Evolutionary conservation across 1,284 basidiomycete species (phyloP), one percentile per base, ranked within the genome.

Genomic region (Ganoderma resinaceum): DNA sequence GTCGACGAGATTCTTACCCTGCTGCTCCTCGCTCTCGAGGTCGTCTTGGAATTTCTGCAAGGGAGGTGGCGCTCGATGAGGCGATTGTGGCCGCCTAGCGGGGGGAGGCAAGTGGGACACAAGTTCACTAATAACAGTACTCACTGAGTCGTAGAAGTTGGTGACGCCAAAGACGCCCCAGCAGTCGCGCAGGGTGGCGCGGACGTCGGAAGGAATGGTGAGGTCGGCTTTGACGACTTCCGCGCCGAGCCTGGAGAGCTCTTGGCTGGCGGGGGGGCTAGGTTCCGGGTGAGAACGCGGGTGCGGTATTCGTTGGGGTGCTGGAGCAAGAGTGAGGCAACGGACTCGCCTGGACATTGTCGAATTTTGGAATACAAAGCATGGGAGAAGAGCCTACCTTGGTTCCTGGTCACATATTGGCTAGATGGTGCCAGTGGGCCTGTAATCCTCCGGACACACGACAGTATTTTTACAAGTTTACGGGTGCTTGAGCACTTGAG

Each of bases 111-210:
- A n/a, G n/a, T n/a, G n/a, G n/a, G n/a, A n/a, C n/a, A n/a, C n/a
- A n/a, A n/a, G n/a, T n/a, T n/a, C 9, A 26, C 2, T 11, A 3
- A 43, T 20, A 43, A 0, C 20, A 11, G 23, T 2, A 61, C 74
- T 37, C 35, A 76, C 74, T 14, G 73, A 69, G 64, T 76, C 74
- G 64, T 76, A 76, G 71, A 76, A 76, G 61, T 76, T 74, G 4
- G 75, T 76, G 8, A 76, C 75, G 12, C 72, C 75, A 20, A 76
- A 76, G n/a, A 76, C 73, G 11, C 75, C 75, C 75, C 75, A 76
- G 55, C 75, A 76, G 16, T 62, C 73, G 5, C 66, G 66, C 2
- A 76, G 68, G 3, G 75, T 73, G 4, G 55, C 65, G 1, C 35
- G 38, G 8, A 76, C 65, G 55, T 73, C 67, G 1, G 66, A 43